Percentiles rank a stretch among this genome's conserved stretches.
Evolutionary conservation across 768 basidiomycete genomes (phyloP).

Genomic region (Termitomyces bulborhizus): DNA sequence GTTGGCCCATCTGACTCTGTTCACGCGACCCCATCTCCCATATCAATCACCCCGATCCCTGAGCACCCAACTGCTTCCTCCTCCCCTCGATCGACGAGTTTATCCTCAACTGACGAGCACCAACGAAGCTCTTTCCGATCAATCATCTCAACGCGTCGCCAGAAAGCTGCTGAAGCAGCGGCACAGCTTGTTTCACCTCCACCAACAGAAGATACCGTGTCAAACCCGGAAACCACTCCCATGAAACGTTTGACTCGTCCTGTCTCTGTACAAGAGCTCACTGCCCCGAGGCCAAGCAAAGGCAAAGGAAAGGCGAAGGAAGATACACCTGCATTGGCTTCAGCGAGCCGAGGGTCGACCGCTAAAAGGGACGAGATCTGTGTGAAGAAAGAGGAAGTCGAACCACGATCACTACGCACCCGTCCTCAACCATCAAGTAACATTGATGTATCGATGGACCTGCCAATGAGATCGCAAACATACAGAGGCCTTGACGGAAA

Average conservation of each 20-base stretch:
- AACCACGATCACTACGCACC: conserved; percentile 44
- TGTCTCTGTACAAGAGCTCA: conserved; percentile 19
- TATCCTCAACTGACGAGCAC: conserved; percentile 30
- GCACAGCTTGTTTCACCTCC: conserved; percentile 42
- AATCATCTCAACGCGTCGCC: conserved; percentile 55
- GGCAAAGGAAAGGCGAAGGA: conserved; percentile 25
- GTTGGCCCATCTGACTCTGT: conserved; percentile 27
- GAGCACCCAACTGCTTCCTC: conserved; percentile 22
- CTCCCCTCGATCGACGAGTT: conserved; percentile 36
- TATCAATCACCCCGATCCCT: conserved; percentile 25
- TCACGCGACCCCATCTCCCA: conserved; percentile 22
- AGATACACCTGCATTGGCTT: conserved; percentile 23
- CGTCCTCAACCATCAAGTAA: conserved; percentile 34
- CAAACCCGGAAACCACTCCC: conserved; percentile 24
- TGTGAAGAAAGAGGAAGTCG: conserved; percentile 41
- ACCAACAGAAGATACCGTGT: conserved; percentile 36
- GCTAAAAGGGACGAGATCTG: conserved; percentile 15
- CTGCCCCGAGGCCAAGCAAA: conserved; percentile 27
- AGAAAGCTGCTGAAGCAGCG: conserved; percentile 32
- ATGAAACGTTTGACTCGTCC: conserved; percentile 28
- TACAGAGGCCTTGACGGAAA: conserved; percentile 61
- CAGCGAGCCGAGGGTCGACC: conserved; percentile 15
- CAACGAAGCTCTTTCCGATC: conserved; percentile 39
- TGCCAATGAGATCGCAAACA: conserved; percentile 30
- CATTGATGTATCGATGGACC: conserved; percentile 30